phyloP scores from a whole-genome alignment of 2,329 filamentous ascomycete genomes.

The Pseudocercospora vitis region DNA sequence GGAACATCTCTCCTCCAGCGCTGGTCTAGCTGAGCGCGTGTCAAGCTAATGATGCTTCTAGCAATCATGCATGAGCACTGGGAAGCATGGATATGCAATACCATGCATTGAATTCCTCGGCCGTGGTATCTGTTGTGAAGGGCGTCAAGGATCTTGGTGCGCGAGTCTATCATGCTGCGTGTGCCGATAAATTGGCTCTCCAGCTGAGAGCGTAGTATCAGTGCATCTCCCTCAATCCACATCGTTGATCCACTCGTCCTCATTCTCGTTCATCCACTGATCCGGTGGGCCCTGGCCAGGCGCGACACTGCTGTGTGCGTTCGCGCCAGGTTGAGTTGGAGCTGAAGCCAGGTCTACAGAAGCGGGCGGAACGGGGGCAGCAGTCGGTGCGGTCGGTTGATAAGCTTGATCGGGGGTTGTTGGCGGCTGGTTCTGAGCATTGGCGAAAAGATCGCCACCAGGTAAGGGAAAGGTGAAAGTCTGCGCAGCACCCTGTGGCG shows the following conservation, averaged over 20 bases:
- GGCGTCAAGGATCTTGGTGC: too few relatives aligned
- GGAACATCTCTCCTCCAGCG: too few relatives aligned
- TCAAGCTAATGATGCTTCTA: too few relatives aligned
- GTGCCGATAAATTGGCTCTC: neutral
- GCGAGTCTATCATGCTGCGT: neutral
- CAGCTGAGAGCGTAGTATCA: too few relatives aligned
- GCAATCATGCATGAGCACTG: too few relatives aligned
- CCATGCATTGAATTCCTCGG: too few relatives aligned
- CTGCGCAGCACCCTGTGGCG: neutral
- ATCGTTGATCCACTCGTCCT: constrained; percentile 5
- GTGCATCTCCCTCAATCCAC: constrained; percentile 4
- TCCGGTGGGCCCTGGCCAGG: neutral
- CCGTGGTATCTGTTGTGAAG: too few relatives aligned
- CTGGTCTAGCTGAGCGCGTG: too few relatives aligned
- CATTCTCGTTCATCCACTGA: neutral
- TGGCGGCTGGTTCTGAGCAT: neutral
- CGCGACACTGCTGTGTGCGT: too few relatives aligned
- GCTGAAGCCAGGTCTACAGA: neutral
- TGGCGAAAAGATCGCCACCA: neutral
- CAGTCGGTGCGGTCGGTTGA: neutral
- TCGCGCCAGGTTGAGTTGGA: neutral
- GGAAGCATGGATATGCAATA: too few relatives aligned
- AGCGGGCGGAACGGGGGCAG: neutral
- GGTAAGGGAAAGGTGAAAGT: neutral
- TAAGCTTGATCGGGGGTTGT: neutral